Conservation (phyloP, 2,329 filamentous ascomycete species). For the Daldinia sp. region DNA sequence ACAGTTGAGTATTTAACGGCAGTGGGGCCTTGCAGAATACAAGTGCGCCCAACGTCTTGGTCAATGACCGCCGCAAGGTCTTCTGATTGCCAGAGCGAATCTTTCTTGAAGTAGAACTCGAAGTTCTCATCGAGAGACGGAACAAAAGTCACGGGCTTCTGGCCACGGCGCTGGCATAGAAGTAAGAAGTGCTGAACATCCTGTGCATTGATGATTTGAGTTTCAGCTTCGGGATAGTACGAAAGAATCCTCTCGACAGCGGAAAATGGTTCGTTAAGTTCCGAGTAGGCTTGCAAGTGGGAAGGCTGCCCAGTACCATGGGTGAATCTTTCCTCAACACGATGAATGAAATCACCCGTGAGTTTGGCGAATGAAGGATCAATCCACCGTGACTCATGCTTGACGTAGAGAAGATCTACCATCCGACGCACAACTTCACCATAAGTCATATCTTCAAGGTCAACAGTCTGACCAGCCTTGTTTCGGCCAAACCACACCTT, state of each 20-base stretch:
- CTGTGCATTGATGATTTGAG: slow-evolving; percentile 95
- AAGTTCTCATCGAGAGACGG: slow-evolving; percentile 96
- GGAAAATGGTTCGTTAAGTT: slow-evolving; percentile 83
- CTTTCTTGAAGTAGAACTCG: slow-evolving; percentile 99
- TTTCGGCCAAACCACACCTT: slow-evolving; percentile 97
- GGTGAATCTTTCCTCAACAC: slow-evolving; percentile 96
- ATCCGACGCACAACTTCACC: slow-evolving; percentile 85
- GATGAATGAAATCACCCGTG: slow-evolving; percentile 94
- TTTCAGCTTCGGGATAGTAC: slow-evolving; percentile 84
- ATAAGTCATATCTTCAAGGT: slow-evolving; percentile 96
- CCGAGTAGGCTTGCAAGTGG: slow-evolving; percentile 86
- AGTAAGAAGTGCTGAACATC: slow-evolving; percentile 97
- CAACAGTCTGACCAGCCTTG: slow-evolving; percentile 78
- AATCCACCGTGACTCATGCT: slow-evolving; percentile 91
- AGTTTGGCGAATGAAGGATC: slow-evolving; percentile 83
- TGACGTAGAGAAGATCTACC: slow-evolving; percentile 90
- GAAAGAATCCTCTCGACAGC: slow-evolving; percentile 81
- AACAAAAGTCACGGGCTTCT: slow-evolving; percentile 97
- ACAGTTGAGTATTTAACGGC: slow-evolving; percentile 89
- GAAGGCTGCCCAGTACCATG: slow-evolving; percentile 75
- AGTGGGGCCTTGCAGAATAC: slow-evolving; percentile 94
- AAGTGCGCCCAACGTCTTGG: slow-evolving; percentile 95
- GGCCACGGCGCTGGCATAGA: slow-evolving; percentile 87
- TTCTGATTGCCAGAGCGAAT: slow-evolving; percentile 98
- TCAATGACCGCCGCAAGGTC: slow-evolving; percentile 94